Evolutionary conservation across 2,329 filamentous ascomycete species (phyloP).

Genomic region (Cadophora gregata): DNA sequence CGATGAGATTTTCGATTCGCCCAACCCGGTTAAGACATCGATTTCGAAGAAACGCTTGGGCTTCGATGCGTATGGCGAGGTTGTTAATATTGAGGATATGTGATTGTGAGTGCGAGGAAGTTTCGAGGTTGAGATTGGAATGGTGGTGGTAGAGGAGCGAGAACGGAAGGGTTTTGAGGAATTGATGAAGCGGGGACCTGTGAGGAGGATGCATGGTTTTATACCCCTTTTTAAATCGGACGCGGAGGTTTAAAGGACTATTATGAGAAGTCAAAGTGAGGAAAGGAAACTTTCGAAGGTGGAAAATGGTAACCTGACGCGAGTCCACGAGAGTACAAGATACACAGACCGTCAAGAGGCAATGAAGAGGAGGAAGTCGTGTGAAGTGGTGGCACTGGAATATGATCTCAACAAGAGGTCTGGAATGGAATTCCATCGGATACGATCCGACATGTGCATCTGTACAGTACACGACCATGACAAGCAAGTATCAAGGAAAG

Average conservation of each 20-base stretch:
- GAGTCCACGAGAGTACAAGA: background rate
- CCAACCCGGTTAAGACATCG: conserved; percentile 53
- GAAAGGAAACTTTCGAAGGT: background rate
- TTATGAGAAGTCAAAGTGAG: background rate
- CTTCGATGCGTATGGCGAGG: conserved; percentile 44
- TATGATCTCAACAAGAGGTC: no score
- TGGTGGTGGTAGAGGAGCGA: background rate
- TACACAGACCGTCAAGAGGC: background rate
- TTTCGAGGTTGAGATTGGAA: background rate
- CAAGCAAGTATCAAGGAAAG: background rate
- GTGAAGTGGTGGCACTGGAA: background rate
- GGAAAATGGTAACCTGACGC: background rate
- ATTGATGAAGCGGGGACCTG: background rate
- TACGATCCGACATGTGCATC: background rate
- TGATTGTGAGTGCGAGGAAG: conserved; percentile 4
- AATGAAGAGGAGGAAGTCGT: background rate
- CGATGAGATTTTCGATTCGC: conserved; percentile 54
- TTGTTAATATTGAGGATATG: conserved; percentile 39
- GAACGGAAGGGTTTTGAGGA: background rate
- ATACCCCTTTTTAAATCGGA: background rate
- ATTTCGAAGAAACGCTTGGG: conserved; percentile 50
- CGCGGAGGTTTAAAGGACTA: background rate
- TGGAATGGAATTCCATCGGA: background rate
- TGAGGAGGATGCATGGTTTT: background rate
- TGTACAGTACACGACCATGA: background rate